phyloP scores from a whole-genome alignment of 2,329 filamentous ascomycete species.

The Sarocladium brachiariae region DNA sequence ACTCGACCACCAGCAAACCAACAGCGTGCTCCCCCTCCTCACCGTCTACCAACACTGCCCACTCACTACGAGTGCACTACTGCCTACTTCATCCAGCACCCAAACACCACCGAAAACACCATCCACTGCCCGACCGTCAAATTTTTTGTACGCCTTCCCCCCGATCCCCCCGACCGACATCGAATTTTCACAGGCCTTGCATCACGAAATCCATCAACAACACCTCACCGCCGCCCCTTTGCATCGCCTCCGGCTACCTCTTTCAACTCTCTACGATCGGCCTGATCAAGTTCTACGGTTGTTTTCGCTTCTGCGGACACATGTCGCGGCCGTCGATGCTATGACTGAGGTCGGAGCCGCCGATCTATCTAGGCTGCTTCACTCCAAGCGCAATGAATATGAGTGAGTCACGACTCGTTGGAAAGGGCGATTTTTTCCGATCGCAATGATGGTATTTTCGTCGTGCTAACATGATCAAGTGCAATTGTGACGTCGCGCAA shows the following conservation, averaged over 20 bases:
- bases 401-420: slow-evolving; percentile 42
- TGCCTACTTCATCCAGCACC: not conserved
- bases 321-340: slow-evolving; percentile 62
- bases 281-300: slow-evolving; percentile 30
- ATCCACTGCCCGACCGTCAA: not conserved
- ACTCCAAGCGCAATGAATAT: slow-evolving; percentile 56
- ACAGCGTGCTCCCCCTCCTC: too few relatives aligned
- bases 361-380: slow-evolving; percentile 60
- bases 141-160: slow-evolving; percentile 9
- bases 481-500: slow-evolving; percentile 77
- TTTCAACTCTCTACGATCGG: slow-evolving; percentile 11
- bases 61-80: too few relatives aligned
- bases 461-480: slow-evolving; percentile 42
- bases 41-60: too few relatives aligned
- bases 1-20: too few relatives aligned
- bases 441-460: slow-evolving; percentile 37
- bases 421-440: slow-evolving; percentile 45
- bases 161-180: slow-evolving; percentile 12
- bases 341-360: slow-evolving; percentile 64
- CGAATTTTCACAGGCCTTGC: slow-evolving; percentile 18
- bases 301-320: slow-evolving; percentile 57
- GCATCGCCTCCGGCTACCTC: slow-evolving; percentile 25
- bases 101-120: slow-evolving; percentile 1
- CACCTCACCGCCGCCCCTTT: slow-evolving; percentile 15
- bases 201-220: slow-evolving; percentile 15